These are phyloP conservation scores for Fusarium concolor DNA, from an alignment of 2,329 filamentous ascomycete genomes.

Conservation along the genomic window DNA sequence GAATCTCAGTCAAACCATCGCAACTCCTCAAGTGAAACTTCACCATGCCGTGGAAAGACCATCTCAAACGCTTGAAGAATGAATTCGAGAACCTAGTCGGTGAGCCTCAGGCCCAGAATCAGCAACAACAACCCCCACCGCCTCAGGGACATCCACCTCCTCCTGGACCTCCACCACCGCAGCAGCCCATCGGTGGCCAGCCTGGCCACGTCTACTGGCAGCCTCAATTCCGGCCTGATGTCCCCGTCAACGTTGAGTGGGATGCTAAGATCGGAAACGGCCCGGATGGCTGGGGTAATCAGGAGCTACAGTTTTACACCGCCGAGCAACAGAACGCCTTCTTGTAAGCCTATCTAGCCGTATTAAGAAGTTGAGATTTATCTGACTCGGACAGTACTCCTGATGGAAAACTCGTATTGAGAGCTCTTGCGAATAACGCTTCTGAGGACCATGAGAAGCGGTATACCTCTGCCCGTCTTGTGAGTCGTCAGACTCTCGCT, in stretches of 20 bases:
- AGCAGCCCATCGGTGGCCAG: constrained; percentile 35
- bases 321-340: constrained; percentile 63
- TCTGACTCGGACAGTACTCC: constrained; percentile 51
- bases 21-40: no score
- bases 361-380: not conserved
- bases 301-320: constrained; percentile 70
- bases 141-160: constrained; percentile 39
- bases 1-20: no score
- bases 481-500: constrained; percentile 62
- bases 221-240: constrained; percentile 60
- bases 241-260: constrained; percentile 63
- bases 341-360: constrained; percentile 50
- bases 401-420: constrained; percentile 63
- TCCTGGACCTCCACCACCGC: constrained; percentile 38
- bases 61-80: constrained; percentile 54
- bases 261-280: constrained; percentile 65
- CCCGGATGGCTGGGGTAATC: constrained; percentile 71
- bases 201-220: constrained; percentile 61
- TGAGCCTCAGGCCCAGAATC: constrained; percentile 42
- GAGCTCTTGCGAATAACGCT: constrained; percentile 58
- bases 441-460: constrained; percentile 53
- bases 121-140: constrained; percentile 38
- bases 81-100: constrained; percentile 53
- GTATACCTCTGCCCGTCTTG: constrained; percentile 67
- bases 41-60: constrained; percentile 53